Conservation (phyloP, 768 basidiomycete species). For the Termitomyces sp. region DNA sequence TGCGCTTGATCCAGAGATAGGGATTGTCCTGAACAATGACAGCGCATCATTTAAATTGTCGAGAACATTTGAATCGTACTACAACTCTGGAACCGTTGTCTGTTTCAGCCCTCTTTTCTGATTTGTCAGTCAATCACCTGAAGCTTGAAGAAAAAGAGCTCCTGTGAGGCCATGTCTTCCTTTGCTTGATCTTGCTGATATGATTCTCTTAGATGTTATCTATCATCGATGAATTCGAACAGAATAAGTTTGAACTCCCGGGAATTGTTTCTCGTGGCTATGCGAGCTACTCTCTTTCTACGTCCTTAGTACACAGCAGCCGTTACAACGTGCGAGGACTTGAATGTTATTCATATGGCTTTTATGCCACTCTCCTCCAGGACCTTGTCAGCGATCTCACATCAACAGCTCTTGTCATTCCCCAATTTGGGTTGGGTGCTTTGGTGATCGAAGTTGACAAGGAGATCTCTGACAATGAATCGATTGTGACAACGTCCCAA, state of each 20-base stretch:
- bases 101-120: background rate
- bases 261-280: slow-evolving; percentile 4
- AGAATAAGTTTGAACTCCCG: background rate
- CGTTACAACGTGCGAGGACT: background rate
- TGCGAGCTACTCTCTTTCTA: background rate
- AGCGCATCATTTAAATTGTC: no score
- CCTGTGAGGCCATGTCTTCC: background rate
- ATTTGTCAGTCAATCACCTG: no score
- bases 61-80: no score
- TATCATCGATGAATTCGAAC: background rate
- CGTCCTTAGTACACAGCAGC: background rate
- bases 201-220: background rate
- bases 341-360: background rate
- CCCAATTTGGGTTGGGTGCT: background rate
- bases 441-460: background rate
- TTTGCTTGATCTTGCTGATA: background rate
- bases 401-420: background rate
- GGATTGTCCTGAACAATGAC: no score
- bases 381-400: background rate
- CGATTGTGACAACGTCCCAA: background rate
- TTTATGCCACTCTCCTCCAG: background rate
- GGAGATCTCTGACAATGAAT: background rate
- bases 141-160: background rate
- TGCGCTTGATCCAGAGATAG: no score
- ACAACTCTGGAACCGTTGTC: background rate